Base-by-base conservation (phyloP, 352 stramenopile genomes). In the Elongisporangium undulatum region DNA sequence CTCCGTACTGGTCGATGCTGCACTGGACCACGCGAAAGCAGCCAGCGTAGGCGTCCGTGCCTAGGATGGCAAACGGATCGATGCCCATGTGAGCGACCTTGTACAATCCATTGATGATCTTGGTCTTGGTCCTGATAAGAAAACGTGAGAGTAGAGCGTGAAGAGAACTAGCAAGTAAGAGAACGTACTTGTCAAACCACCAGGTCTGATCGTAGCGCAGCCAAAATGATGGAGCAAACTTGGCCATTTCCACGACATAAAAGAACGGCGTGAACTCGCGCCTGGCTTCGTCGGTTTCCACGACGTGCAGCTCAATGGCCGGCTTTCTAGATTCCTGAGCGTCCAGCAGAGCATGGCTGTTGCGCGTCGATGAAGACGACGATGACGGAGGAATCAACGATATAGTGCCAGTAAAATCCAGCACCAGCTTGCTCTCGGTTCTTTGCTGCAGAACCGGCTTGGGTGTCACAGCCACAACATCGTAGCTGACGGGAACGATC, bases 151-250 rank as follows among this genome's bases (percentile, higher is more conserved):
- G 56, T 7, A 23, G 56, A 53, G 16, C 3, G 39, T 21, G 16
- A 24, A 24, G 19, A 16, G 17, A 56, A 22, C 0, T 53, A 26
- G 7, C 23, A 45, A 19, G 6, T 0, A 45, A 10, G 29, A n/a
- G 1, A 12, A 71, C 68, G 45, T 58, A 83, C 78, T 88, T 87
- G 53, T 91, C 74, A 56, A 93, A 93, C 81, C 83, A 93, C 81
- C 83, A 91, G 17, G 80, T 87, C 45, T 70, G 74, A 49, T 91
- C 82, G 61, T 93, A 93, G 16, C 83, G 74, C 10, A 71, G 55
- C 83, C 83, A 93, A 58, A 91, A 93, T 4, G 81, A 85, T 59
- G 79, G 62, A 4, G 75, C 76, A 59, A 91, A 93, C 0, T 58
- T 63, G 5, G 81, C 83, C 22, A 90, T 56, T 58, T 93, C 81